Base-by-base conservation (phyloP, 1,139 yeast species). In the Saccharomyces hybrid region DNA sequence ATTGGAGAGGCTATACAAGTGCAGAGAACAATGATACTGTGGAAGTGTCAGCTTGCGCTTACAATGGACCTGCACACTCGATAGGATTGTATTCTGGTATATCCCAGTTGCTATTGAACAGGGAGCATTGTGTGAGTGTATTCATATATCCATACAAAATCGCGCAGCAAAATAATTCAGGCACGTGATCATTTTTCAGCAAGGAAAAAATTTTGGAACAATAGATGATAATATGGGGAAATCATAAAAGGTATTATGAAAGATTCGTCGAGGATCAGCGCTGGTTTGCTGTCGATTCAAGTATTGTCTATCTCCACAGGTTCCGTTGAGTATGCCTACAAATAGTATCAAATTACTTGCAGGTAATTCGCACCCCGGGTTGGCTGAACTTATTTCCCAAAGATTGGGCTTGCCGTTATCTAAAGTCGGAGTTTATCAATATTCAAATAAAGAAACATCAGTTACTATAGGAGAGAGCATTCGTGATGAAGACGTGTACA, bases 281-380 rank as follows among this genome's bases (percentile, higher is more conserved):
- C 23, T 19, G 23, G 23, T 19, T 3, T 19, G 23, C 23, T 3
- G 23, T 19, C 23, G 23, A 19, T 19, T 75, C 80, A 49, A 81
- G 76, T 62, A 80, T 86, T 50, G 84, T 86, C 11, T 86, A 93
- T 19, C 23, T 3, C 23, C 23, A 19, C 81, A 64, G 76, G 81
- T 26, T 82, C 81, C 62, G 72, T 19, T 19, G 23, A 19, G 4
- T 19, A 19, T 19, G 23, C 23, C 23, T 19, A 19, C 23, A 3
- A 19, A 19, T 19, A 19, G 23, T 19, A 19, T 19, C 23, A 19
- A 19, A 19, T 19, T 19, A 19, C 23, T 19, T 19, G 23, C 23
- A 19, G 23, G 23, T 19, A 19, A 19, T 19, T 19, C 23, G 23
- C 23, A 19, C 23, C 23, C 23, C 4, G 23, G 23, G 23, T 19